phyloP scores from a whole-genome alignment of 2,329 filamentous ascomycete species.

The Botrytis medusae region DNA sequence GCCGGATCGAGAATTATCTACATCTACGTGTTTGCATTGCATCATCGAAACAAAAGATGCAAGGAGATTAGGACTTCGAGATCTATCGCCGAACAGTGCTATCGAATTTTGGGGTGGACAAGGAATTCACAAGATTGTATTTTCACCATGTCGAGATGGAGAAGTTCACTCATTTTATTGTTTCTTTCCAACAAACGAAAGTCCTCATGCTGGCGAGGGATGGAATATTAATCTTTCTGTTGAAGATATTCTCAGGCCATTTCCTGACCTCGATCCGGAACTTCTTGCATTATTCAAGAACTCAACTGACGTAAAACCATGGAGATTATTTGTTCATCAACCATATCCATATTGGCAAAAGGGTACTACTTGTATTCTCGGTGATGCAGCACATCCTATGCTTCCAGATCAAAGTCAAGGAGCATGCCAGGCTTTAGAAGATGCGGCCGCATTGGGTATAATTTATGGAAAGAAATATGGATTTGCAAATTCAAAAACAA shows the following conservation, averaged over 20 bases:
- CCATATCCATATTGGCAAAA: constrained; percentile 59
- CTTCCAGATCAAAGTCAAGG: constrained; percentile 69
- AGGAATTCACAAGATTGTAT: constrained; percentile 45
- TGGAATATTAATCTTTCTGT: constrained; percentile 42
- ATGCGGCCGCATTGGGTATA: constrained; percentile 41
- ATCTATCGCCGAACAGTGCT: constrained; percentile 32
- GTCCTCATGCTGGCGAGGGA: constrained; percentile 34
- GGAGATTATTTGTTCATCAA: constrained; percentile 47
- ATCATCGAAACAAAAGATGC: constrained; percentile 39
- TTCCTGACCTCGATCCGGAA: constrained; percentile 54
- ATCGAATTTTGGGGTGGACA: constrained; percentile 42
- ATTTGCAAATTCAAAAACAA: constrained; percentile 19
- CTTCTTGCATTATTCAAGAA: constrained; percentile 34
- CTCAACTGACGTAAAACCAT: constrained; percentile 37
- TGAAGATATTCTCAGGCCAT: constrained; percentile 60
- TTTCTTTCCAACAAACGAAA: constrained; percentile 39
- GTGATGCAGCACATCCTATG: constrained; percentile 68
- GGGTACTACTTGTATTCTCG: constrained; percentile 54
- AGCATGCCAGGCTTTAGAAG: constrained; percentile 47
- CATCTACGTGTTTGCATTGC: constrained; percentile 43
- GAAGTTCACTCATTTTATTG: constrained; percentile 44
- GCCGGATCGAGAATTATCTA: constrained; percentile 40
- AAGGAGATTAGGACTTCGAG: constrained; percentile 29
- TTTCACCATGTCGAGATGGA: constrained; percentile 43
- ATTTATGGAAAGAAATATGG: constrained; percentile 33